Evolutionary conservation across 2,329 filamentous ascomycete species (phyloP).

Genomic region (Monilinia fructigena): DNA sequence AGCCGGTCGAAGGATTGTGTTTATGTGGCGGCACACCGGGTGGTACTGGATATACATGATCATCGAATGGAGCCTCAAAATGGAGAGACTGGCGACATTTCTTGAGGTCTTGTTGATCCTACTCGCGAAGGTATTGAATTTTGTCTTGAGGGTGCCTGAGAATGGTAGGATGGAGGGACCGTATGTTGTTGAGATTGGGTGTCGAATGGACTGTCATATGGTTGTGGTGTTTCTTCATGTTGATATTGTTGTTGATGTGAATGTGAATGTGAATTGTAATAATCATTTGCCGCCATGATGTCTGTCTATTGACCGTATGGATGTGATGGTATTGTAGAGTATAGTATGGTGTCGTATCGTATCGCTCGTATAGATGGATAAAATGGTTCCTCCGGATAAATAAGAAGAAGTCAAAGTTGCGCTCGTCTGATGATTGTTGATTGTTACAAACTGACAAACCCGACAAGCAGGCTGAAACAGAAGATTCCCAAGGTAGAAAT

Average conservation of each 20-base stretch:
- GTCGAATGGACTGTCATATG: slow-evolving; percentile 30
- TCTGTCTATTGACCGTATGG: not conserved
- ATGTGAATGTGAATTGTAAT: slow-evolving; percentile 34
- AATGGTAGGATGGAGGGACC: slow-evolving; percentile 33
- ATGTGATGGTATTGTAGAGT: not conserved
- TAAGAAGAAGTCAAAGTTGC: slow-evolving; percentile 9
- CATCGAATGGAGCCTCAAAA: slow-evolving; percentile 68
- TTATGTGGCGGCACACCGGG: slow-evolving; percentile 25
- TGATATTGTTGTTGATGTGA: slow-evolving; percentile 27
- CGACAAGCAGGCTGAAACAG: slow-evolving; percentile 18
- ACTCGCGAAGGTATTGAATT: slow-evolving; percentile 23
- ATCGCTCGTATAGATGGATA: not conserved
- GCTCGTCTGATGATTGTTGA: slow-evolving; percentile 17
- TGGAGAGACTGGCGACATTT: slow-evolving; percentile 47
- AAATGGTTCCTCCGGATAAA: not conserved
- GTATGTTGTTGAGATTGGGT: slow-evolving; percentile 24
- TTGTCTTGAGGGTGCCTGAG: slow-evolving; percentile 32
- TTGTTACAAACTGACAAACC: not conserved
- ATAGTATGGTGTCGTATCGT: not conserved
- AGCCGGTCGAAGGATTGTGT: slow-evolving; percentile 39
- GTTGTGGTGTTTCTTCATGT: slow-evolving; percentile 21
- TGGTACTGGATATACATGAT: slow-evolving; percentile 59
- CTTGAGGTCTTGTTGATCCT: slow-evolving; percentile 22
- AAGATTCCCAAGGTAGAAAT: slow-evolving; percentile 15
- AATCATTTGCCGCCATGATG: slow-evolving; percentile 38